These are phyloP conservation scores for Kandelia obovata DNA, from an alignment of 345 rosid species.

Conservation along the genomic window DNA sequence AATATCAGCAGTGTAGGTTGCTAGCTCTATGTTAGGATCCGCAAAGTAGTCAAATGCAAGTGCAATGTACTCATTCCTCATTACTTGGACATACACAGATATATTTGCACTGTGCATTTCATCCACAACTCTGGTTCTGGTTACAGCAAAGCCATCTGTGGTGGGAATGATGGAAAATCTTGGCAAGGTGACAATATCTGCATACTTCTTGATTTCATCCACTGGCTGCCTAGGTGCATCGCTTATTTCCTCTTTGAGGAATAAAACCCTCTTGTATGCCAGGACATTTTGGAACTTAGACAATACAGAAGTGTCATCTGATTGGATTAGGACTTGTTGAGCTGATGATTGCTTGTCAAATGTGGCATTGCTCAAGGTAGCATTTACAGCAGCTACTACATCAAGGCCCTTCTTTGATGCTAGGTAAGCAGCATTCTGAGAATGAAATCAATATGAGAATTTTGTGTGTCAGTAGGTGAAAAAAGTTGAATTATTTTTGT, in stretches of 20 bases:
- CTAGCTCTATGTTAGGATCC: slow-evolving; percentile 67
- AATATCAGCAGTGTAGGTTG: slow-evolving; percentile 45
- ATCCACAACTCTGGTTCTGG: slow-evolving; percentile 39
- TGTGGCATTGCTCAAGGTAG: slow-evolving; percentile 56
- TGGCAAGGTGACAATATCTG: slow-evolving; percentile 50
- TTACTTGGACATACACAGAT: slow-evolving; percentile 56
- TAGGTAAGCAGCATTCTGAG: slow-evolving; percentile 82
- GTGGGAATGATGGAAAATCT: slow-evolving; percentile 40
- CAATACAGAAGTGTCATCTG: slow-evolving; percentile 74
- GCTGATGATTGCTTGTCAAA: slow-evolving; percentile 64
- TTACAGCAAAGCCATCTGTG: slow-evolving; percentile 35
- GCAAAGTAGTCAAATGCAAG: slow-evolving; percentile 65
- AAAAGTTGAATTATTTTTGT: no score
- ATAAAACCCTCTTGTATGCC: slow-evolving; percentile 53
- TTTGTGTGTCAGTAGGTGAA: not conserved
- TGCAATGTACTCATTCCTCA: slow-evolving; percentile 62
- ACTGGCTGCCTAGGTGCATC: slow-evolving; percentile 47
- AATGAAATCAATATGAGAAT: not conserved
- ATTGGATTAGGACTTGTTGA: slow-evolving; percentile 65
- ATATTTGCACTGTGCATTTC: slow-evolving; percentile 60
- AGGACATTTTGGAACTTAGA: slow-evolving; percentile 41
- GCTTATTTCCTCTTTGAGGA: slow-evolving; percentile 41
- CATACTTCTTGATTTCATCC: slow-evolving; percentile 66
- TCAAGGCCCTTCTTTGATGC: slow-evolving; percentile 75
- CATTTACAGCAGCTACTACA: slow-evolving; percentile 43